Conservation (phyloP, 306 rosid genomes). For the Quercus ilex region DNA sequence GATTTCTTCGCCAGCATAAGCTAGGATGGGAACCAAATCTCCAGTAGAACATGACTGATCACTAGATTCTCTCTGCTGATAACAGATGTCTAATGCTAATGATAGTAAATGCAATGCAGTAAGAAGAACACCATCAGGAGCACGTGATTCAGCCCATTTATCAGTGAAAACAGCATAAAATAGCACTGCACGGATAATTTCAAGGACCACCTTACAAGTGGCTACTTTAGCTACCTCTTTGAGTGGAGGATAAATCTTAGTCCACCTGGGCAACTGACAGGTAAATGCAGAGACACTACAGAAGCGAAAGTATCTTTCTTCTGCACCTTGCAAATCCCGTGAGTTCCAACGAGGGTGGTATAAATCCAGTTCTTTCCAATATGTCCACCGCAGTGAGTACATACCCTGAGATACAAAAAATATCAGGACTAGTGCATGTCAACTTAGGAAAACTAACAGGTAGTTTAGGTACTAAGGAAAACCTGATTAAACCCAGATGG, state of each 20-base stretch:
- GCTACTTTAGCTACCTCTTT: conserved; percentile 73
- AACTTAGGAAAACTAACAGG: conserved; percentile 7
- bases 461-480: not conserved
- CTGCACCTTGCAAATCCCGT: conserved; percentile 89
- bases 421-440: conserved; percentile 15
- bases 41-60: conserved; percentile 32
- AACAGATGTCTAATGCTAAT: conserved; percentile 71
- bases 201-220: conserved; percentile 76
- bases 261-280: conserved; percentile 80
- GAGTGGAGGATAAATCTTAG: conserved; percentile 73
- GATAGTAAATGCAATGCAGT: conserved; percentile 86
- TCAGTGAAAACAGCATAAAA: conserved; percentile 77
- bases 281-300: conserved; percentile 63
- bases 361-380: conserved; percentile 88
- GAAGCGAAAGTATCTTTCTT: conserved; percentile 87
- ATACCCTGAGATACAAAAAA: conserved; percentile 58
- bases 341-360: conserved; percentile 96
- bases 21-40: conserved; percentile 61
- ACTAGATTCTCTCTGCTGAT: conserved; percentile 54
- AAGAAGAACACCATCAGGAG: conserved; percentile 80
- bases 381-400: conserved; percentile 77
- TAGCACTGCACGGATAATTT: conserved; percentile 76
- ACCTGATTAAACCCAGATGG: conserved; percentile 97
- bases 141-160: conserved; percentile 68
- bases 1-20: conserved; percentile 58